Evolutionary conservation across 1,284 basidiomycete genomes (phyloP).

Genomic region (Pyrrhoderma noxium): DNA sequence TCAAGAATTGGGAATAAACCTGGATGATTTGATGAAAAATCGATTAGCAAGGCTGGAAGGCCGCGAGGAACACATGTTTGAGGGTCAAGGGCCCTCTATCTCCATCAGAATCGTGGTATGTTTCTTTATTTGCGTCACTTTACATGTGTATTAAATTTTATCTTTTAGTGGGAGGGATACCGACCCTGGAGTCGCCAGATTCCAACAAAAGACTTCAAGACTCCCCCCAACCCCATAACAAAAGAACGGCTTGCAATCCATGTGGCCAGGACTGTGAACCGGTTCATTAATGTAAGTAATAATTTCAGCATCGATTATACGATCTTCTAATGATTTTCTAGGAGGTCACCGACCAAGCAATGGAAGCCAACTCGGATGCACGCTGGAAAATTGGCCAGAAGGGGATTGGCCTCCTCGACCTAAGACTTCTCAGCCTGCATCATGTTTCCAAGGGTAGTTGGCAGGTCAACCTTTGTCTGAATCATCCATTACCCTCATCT

Average conservation of each 20-base stretch:
- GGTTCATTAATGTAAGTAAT: slow-evolving; percentile 42
- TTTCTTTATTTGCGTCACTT: slow-evolving; percentile 1
- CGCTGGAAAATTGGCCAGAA: slow-evolving; percentile 53
- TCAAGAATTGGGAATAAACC: slow-evolving; percentile 47
- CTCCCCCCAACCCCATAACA: slow-evolving; percentile 65
- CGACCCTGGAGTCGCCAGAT: slow-evolving; percentile 71
- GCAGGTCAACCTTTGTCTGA: slow-evolving; percentile 65
- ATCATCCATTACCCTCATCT: slow-evolving; percentile 7
- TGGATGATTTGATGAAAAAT: slow-evolving; percentile 44
- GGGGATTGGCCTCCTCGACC: slow-evolving; percentile 53
- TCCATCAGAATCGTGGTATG: slow-evolving; percentile 65
- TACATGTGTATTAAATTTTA: background rate
- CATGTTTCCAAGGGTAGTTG: slow-evolving; percentile 73
- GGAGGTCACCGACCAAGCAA: slow-evolving; percentile 39
- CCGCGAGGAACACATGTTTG: slow-evolving; percentile 58
- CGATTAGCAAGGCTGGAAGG: slow-evolving; percentile 36
- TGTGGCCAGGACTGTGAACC: slow-evolving; percentile 54
- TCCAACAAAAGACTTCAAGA: slow-evolving; percentile 68
- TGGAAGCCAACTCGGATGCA: slow-evolving; percentile 53
- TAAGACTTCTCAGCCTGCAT: slow-evolving; percentile 66
- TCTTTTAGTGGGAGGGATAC: slow-evolving; percentile 64
- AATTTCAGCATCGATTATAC: slow-evolving; percentile 7
- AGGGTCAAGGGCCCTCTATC: slow-evolving; percentile 64
- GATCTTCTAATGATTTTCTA: slow-evolving; percentile 23
- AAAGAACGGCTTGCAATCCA: slow-evolving; percentile 59